Base-by-base conservation (phyloP, 169 alveolate genomes). In the Eimeria praecox region DNA sequence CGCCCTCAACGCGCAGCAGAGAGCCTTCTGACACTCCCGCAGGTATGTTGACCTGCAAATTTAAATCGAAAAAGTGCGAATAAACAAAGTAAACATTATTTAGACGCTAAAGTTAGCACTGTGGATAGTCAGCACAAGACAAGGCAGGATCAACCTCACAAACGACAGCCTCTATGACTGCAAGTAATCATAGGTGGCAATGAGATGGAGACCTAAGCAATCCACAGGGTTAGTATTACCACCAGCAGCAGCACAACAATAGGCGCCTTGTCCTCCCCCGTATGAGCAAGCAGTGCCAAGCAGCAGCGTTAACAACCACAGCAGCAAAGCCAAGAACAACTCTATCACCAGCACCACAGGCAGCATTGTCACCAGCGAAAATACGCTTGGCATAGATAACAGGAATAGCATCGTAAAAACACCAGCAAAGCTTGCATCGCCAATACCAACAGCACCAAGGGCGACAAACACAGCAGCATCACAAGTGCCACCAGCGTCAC, bases 1-100 rank as follows among this genome's bases (percentile, higher is more conserved):
- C 73, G 92, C 92, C 92, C 27, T 86, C 92, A 33, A 86, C 92
- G 80, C 75, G 92, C 30, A 86, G 40, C 54, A 86, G 78, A 24
- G 92, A 54, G 33, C 92, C 92, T 8, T 86, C 92, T 3, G 59
- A 54, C 30, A 86, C 92, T 10, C 92, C 92, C 24, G 92, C 80
- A 24, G 92, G 92, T 35, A 86, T 59, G 78, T 38, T 38, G 59
- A 86, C 80, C 92, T 86, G 80, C 2, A 33, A 82, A 27, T 52
- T 5, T 52, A 49, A 27, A 20, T 27, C 87, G 44, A 27, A 30
- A 9, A 18, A 38, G 30, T 9, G 5, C 46, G 22, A 49, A 49
- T 49, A 49, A 49, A 49, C 56, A 12, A 49, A 49, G 56, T 49
- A 49, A 12, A n/a, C n/a, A n/a, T n/a, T 12, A 12, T 30, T 64